These are phyloP conservation scores for Fragilariopsis cylindrus DNA, from an alignment of 108 stramenopile genomes.

Conservation along the genomic window DNA sequence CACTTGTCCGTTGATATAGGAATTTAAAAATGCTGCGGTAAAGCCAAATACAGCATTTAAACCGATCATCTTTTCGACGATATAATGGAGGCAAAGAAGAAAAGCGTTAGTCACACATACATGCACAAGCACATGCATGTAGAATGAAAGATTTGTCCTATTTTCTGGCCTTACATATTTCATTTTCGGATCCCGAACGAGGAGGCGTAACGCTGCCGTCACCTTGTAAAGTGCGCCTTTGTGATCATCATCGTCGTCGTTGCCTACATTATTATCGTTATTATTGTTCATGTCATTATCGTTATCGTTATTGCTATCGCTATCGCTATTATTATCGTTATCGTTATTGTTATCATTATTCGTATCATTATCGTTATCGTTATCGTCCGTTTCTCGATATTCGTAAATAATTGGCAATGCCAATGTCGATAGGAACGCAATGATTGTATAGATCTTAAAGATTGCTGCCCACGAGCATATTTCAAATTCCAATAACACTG, in stretches of 20 bases:
- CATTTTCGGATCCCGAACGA: slow-evolving; percentile 71
- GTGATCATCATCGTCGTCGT: neutral
- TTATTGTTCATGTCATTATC: slow-evolving; percentile 20
- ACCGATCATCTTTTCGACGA: slow-evolving; percentile 44
- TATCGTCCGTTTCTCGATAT: slow-evolving; percentile 20
- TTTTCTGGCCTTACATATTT: slow-evolving; percentile 32
- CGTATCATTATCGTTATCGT: neutral
- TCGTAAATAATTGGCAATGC: slow-evolving; percentile 45
- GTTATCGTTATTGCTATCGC: neutral
- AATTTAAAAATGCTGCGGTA: slow-evolving; percentile 61
- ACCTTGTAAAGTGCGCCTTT: slow-evolving; percentile 32
- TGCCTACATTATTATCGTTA: too few relatives aligned
- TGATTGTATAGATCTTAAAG: slow-evolving; percentile 59
- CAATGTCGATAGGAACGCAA: slow-evolving; percentile 47
- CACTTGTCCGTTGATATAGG: slow-evolving; percentile 80
- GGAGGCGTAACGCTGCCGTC: slow-evolving; percentile 59
- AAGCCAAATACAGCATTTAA: slow-evolving; percentile 78
- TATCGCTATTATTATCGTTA: neutral
- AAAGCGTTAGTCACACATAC: too few relatives aligned
- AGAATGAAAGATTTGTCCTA: too few relatives aligned
- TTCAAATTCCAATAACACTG: slow-evolving; percentile 38
- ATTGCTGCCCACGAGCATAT: slow-evolving; percentile 54
- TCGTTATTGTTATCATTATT: too few relatives aligned
- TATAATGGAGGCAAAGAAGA: too few relatives aligned
- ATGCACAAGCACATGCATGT: too few relatives aligned